These are phyloP conservation scores for Dactylellina parvicollis DNA, from an alignment of 2,329 filamentous ascomycete genomes.

Conservation along the genomic window DNA sequence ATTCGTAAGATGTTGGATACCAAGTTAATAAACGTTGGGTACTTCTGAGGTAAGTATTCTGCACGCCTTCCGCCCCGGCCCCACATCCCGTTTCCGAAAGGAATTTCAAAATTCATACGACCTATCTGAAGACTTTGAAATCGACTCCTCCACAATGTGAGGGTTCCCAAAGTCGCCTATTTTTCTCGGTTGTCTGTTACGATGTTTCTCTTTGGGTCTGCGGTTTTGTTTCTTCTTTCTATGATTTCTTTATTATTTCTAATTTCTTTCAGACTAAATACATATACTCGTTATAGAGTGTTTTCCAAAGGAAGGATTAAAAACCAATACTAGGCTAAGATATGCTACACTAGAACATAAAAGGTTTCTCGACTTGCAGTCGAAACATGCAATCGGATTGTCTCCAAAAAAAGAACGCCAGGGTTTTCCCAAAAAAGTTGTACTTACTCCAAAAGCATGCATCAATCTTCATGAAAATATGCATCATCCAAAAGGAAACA, in stretches of 20 bases:
- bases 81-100: no score
- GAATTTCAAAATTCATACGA: no score
- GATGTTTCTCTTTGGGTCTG: not conserved
- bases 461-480: not conserved
- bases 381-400: not conserved
- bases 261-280: conserved; percentile 20
- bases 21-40: no score
- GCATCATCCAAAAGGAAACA: not conserved
- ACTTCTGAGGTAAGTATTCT: no score
- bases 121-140: no score
- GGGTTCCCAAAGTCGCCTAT: no score
- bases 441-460: conserved; percentile 30
- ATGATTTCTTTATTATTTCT: conserved; percentile 34
- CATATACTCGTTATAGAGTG: conserved; percentile 27
- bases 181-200: no score
- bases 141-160: no score
- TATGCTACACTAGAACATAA: not conserved
- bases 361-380: not conserved
- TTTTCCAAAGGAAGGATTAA: not conserved
- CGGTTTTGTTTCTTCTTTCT: conserved; percentile 1
- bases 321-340: not conserved
- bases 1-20: no score
- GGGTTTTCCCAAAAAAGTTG: no score
- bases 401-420: not conserved
- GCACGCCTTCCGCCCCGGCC: no score